Evolutionary conservation across 2,329 filamentous ascomycete genomes (phyloP), one percentile per base, ranked within the genome.

Genomic region (Capronia americana): DNA sequence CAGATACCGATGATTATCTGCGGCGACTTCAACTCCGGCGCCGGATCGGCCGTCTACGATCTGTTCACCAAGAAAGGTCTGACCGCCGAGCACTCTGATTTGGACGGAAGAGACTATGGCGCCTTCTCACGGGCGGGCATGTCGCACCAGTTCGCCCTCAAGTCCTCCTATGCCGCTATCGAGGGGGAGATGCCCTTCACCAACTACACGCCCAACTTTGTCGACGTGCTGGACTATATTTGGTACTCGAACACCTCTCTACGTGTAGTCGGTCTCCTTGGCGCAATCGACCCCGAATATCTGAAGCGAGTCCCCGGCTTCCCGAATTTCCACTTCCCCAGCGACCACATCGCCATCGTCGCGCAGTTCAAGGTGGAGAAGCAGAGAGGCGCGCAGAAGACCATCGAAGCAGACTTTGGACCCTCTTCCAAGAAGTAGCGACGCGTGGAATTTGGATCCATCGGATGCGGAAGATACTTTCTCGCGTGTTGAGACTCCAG

Each of bases 171-270:
- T 78, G 87, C 87, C 41, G 87, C 91, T 69, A 90, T 96, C 60
- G 67, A 72, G 24, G 91, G 93, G 65, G 92, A 97, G 76, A 82
- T 98, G 73, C 88, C 88, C 4, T 99, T 97, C 78, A 99, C 95
- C 55, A 99, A 99, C 79, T 99, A 98, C 79, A 96, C 93, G 14
- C 93, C 95, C 0, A 88, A 88, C n/a, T 99, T 97, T 80, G 87
- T 88, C 59, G 93, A 93, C 69, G 92, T 96, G 64, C 91, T 99
- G 72, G 95, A 99, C 77, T 97, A 98, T 79, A 92, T 99, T 74
- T 98, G 93, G 93, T 99, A 96, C 80, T 93, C 93, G 64, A 94
- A 92, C 65, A 97, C 95, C 78, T 88, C 90, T 24, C 83, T 97
- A 53, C 91, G 95, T 75, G 91, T 96, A 26, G 89, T 92, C 20